These are phyloP conservation scores for Scytalidium sp. DNA, from an alignment of 2,329 filamentous ascomycete species.

Conservation along the genomic window DNA sequence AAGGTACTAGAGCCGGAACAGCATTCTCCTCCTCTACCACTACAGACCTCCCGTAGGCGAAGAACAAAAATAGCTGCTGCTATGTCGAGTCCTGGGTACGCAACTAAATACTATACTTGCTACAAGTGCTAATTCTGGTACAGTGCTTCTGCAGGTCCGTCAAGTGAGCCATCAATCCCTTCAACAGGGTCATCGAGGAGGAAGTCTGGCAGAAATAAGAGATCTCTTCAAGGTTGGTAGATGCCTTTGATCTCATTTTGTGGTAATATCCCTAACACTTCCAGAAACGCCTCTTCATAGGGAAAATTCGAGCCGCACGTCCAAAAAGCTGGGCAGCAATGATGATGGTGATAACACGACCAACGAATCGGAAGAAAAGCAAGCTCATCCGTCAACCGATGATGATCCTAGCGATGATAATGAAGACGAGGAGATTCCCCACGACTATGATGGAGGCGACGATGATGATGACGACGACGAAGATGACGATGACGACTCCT, in stretches of 20 bases:
- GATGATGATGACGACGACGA: slow-evolving; percentile 57
- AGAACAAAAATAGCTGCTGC: slow-evolving; percentile 59
- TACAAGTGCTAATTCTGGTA: slow-evolving; percentile 24
- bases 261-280: slow-evolving; percentile 13
- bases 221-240: slow-evolving; percentile 51
- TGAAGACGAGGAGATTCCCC: slow-evolving; percentile 60
- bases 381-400: slow-evolving; percentile 15
- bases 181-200: slow-evolving; percentile 65
- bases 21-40: slow-evolving; percentile 34
- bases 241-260: slow-evolving; percentile 23
- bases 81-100: slow-evolving; percentile 75
- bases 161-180: slow-evolving; percentile 50
- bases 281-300: slow-evolving; percentile 30
- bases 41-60: slow-evolving; percentile 45
- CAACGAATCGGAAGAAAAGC: slow-evolving; percentile 35
- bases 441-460: slow-evolving; percentile 49
- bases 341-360: slow-evolving; percentile 67
- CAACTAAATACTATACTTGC: slow-evolving; percentile 8
- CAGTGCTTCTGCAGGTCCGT: slow-evolving; percentile 62
- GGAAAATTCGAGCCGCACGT: slow-evolving; percentile 23
- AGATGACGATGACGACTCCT: slow-evolving; percentile 58
- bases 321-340: slow-evolving; percentile 54
- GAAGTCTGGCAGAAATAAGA: slow-evolving; percentile 72
- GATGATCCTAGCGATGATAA: slow-evolving; percentile 52
- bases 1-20: slow-evolving; percentile 54